Evolutionary conservation across 1,139 yeast species (phyloP), one percentile per base, ranked within the genome.

Genomic region (Taphrina confusa): DNA sequence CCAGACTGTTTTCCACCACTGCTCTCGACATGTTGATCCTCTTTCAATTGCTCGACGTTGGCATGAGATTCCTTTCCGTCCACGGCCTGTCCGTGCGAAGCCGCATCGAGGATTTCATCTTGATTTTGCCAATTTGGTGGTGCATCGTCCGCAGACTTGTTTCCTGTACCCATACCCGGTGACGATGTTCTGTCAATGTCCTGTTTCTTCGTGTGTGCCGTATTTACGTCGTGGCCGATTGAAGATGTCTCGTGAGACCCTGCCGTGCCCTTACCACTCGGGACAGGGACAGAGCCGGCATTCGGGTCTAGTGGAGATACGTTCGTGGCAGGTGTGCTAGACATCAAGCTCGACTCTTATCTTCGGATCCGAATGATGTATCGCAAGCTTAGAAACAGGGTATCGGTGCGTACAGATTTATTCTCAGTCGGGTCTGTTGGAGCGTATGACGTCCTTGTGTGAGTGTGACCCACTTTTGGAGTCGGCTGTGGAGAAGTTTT

Each of bases 251-350:
- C 50, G 44, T 44, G 44, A 3, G 50, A 45, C 1, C 14, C 40
- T 4, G 51, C 18, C 2, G 33, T 18, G 27, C 40, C 49, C 4
- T 52, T 28, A 3, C 39, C 39, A 9, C n/a, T 9, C 6, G 58
- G 58, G 18, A 54, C 58, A 22, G 58, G 51, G 8, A 54, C 58
- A 18, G 33, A n/a, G 2, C 58, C 58, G n/a, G 58, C 58, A 3
- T 33, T 27, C 4, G 58, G 58, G 28, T 31, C 44, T 8, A 54
- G 51, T 16, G 58, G 58, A 18, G 52, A 31, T n/a, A 25, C 33
- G 11, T 47, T 45, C 23, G 37, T 8, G 11, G 27, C 50, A 14
- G 47, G 47, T 9, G 47, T 42, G 31, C 47, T 42, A 4, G 42
- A 37, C n/a, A 22, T 11, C 33, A 28, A n/a, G n/a, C n/a, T n/a